phyloP scores from a whole-genome alignment of 805 yeast species.

The Danielozyma ontarioensis region DNA sequence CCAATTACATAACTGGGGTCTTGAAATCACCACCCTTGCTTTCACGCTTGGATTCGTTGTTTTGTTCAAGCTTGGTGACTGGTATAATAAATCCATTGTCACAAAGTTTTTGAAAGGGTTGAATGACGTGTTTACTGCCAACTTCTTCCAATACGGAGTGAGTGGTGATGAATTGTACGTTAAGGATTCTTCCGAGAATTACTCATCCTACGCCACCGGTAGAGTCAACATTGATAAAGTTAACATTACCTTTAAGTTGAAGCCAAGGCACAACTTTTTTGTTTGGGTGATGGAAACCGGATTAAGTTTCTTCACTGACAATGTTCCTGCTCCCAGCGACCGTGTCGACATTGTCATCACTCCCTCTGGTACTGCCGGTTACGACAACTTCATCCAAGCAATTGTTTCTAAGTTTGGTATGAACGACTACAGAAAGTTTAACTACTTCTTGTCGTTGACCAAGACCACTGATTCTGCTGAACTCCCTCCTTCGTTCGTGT shows the following conservation, averaged over 20 bases:
- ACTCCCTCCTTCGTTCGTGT: constrained; percentile 72
- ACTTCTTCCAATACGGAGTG: constrained; percentile 78
- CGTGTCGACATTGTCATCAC: constrained; percentile 57
- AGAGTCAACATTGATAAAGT: constrained; percentile 69
- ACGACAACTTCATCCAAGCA: constrained; percentile 74
- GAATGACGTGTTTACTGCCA: constrained; percentile 49
- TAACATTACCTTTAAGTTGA: constrained; percentile 55
- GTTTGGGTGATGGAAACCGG: constrained; percentile 60
- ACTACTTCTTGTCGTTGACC: constrained; percentile 81
- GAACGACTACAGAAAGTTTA: constrained; percentile 68
- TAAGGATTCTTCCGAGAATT: constrained; percentile 61
- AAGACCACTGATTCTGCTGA: constrained; percentile 68
- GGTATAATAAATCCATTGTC: constrained; percentile 53
- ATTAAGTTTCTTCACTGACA: constrained; percentile 51
- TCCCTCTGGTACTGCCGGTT: constrained; percentile 43
- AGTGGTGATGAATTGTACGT: constrained; percentile 40
- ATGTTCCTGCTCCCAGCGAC: constrained; percentile 53
- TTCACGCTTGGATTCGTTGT: constrained; percentile 46
- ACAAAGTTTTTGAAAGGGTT: constrained; percentile 46
- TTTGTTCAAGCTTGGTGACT: constrained; percentile 55
- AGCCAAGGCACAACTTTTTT: constrained; percentile 76
- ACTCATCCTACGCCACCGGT: constrained; percentile 80
- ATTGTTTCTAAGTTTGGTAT: constrained; percentile 80
- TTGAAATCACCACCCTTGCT: constrained; percentile 57
- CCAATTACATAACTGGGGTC: constrained; percentile 63